phyloP scores from a whole-genome alignment of 1,284 basidiomycete species.

The Salmacisia buchloeana region DNA sequence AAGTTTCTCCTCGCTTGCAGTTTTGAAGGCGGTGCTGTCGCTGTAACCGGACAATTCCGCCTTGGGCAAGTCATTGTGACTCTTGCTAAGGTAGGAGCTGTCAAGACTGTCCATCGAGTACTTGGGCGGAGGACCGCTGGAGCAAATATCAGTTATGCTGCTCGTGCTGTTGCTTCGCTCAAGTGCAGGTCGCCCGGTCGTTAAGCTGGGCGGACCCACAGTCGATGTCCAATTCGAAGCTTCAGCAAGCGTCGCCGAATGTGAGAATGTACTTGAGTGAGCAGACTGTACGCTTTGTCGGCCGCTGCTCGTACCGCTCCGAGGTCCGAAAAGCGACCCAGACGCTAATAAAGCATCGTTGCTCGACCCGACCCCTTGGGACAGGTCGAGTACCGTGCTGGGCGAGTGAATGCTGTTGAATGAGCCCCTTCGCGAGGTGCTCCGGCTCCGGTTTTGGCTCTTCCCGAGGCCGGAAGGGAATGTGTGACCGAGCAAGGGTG shows the following conservation, averaged over 20 bases:
- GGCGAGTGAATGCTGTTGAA: background rate
- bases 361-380: background rate
- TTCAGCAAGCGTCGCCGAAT: background rate
- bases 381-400: background rate
- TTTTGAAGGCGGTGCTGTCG: background rate
- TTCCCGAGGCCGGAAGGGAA: background rate
- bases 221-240: background rate
- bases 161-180: slow-evolving; percentile 1
- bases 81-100: background rate
- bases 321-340: background rate
- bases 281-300: background rate
- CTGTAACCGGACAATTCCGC: background rate
- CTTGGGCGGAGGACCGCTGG: background rate
- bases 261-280: background rate
- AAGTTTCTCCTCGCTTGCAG: background rate
- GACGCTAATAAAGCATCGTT: background rate
- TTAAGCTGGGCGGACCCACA: background rate
- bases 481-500: background rate
- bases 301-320: background rate
- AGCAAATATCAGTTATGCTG: background rate
- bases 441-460: background rate
- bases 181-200: background rate
- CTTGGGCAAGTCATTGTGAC: background rate
- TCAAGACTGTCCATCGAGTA: slow-evolving; percentile 5
- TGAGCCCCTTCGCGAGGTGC: background rate